Conservation (phyloP, 139 green algal species). For the Chlamydomonas applanata region DNA sequence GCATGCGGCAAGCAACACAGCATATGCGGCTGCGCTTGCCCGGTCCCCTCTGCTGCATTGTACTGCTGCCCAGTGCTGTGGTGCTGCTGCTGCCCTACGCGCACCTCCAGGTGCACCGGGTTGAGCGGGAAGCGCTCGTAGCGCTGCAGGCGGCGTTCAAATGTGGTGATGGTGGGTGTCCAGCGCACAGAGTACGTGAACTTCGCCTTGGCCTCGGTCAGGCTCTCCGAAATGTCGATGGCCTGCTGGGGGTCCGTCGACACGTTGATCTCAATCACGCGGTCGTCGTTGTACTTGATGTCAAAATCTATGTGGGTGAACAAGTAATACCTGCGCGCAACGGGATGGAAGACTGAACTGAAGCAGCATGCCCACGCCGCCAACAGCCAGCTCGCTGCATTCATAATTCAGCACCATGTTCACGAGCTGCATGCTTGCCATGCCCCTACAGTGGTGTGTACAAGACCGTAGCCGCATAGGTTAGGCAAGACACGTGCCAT, state of each 20-base stretch:
- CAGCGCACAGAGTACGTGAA: conserved; percentile 89
- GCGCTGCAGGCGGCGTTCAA: conserved; percentile 80
- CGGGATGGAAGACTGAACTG: no score
- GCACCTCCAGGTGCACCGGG: conserved; percentile 87
- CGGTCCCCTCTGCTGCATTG: conserved; percentile 19
- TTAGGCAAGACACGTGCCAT: not conserved
- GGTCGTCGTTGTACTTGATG: conserved; percentile 77
- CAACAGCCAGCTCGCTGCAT: no score
- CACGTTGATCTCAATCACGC: conserved; percentile 91
- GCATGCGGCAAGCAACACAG: no score
- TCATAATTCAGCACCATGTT: no score
- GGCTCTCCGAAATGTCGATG: conserved; percentile 47
- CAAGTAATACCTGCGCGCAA: conserved; percentile 46
- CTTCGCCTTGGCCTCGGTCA: conserved; percentile 35
- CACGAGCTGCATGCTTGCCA: no score
- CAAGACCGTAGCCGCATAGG: no score
- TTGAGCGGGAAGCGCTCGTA: conserved; percentile 81
- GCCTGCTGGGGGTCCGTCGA: conserved; percentile 67
- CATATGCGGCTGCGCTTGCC: not conserved
- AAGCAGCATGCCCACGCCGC: no score
- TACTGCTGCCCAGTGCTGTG: not conserved
- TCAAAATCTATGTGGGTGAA: conserved; percentile 93
- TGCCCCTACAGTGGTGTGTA: no score
- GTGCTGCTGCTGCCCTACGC: not conserved
- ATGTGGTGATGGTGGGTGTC: conserved; percentile 65